These are phyloP conservation scores for Psilocybe mexicana DNA, from an alignment of 1,284 basidiomycete species.

Conservation along the genomic window DNA sequence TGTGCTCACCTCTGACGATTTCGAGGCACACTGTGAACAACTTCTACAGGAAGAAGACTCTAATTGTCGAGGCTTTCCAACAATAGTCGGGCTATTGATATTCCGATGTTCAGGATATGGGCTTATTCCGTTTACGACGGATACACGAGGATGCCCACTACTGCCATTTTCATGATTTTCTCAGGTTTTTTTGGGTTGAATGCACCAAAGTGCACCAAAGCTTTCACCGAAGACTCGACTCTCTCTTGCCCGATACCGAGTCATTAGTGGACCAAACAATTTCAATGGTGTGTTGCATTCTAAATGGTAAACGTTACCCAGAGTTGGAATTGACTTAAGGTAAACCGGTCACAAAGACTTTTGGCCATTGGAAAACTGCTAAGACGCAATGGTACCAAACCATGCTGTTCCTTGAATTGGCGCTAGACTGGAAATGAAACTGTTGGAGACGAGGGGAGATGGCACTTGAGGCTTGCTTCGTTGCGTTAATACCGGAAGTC, in stretches of 20 bases:
- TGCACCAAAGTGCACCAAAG: neutral
- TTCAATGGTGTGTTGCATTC: no score
- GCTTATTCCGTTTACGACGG: neutral
- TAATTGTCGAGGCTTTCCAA: neutral
- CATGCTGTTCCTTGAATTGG: neutral
- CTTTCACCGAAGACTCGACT: neutral
- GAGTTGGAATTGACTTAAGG: no score
- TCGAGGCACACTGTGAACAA: neutral
- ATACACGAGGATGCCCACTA: neutral
- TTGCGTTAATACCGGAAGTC: neutral
- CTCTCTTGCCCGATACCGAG: no score
- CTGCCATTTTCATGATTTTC: neutral
- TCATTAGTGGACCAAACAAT: no score
- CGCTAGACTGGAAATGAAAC: neutral
- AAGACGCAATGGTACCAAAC: no score
- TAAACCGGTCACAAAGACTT: no score
- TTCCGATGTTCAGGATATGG: neutral
- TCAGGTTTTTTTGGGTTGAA: neutral
- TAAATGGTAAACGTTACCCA: no score
- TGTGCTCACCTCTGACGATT: neutral
- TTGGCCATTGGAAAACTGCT: no score
- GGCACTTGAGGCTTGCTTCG: neutral
- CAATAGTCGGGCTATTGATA: neutral
- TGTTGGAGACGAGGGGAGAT: neutral
- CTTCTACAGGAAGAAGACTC: neutral